phyloP scores from a whole-genome alignment of 352 stramenopile genomes.

The Globisporangium megalacanthum region DNA sequence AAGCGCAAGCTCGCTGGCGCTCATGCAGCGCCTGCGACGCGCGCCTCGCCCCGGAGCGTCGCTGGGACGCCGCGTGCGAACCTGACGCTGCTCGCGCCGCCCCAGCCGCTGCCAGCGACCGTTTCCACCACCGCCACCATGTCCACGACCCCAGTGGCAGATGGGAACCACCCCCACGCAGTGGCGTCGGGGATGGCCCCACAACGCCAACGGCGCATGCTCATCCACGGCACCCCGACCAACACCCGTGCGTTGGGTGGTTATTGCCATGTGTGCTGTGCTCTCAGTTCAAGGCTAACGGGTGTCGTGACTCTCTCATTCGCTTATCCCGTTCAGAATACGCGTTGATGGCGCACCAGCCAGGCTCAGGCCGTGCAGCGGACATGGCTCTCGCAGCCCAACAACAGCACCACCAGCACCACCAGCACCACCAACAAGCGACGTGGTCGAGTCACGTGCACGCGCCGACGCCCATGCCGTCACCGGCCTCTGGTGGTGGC shows the following conservation, averaged over 20 bases:
- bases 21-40: no score
- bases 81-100: constrained; percentile 25
- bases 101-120: constrained; percentile 5
- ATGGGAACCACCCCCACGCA: constrained; percentile 4
- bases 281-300: no score
- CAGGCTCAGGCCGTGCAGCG: constrained; percentile 5
- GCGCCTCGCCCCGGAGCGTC: constrained; percentile 36
- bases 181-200: not conserved
- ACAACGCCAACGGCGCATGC: constrained; percentile 17
- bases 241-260: constrained; percentile 10
- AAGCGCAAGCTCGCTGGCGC: constrained; percentile 75
- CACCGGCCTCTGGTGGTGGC: constrained; percentile 16
- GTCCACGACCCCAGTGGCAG: no score
- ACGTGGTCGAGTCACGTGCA: no score
- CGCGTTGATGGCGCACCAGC: constrained; percentile 10
- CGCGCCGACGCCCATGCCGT: constrained; percentile 12
- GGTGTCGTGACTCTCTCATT: no score
- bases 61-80: constrained; percentile 28
- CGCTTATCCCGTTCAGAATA: constrained; percentile 3
- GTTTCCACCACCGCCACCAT: no score
- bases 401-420: constrained; percentile 5
- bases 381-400: constrained; percentile 11
- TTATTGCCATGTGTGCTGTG: not conserved
- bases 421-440: constrained; percentile 14
- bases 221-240: constrained; percentile 11